phyloP scores from a whole-genome alignment of 805 yeast genomes.

The Komagataella mondaviorum region DNA sequence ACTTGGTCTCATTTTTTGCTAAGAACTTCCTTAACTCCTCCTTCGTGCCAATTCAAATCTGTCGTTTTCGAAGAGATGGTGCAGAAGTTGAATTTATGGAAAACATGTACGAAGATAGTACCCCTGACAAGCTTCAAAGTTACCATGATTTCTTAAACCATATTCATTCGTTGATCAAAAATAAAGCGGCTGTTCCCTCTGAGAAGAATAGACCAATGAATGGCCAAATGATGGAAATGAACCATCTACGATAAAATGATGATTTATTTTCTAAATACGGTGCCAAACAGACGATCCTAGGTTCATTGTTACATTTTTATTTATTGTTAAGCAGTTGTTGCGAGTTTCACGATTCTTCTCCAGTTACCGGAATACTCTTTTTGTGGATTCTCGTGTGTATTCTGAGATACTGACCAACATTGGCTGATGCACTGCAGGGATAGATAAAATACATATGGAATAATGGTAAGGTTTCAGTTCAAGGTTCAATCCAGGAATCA shows the following conservation, averaged over 20 bases:
- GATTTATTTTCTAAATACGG: too few relatives aligned
- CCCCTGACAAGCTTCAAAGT: conserved; percentile 35
- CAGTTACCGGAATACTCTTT: too few relatives aligned
- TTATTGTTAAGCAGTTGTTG: too few relatives aligned
- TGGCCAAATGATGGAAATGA: conserved; percentile 5
- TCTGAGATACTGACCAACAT: too few relatives aligned
- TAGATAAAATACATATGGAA: too few relatives aligned
- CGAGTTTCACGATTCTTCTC: too few relatives aligned
- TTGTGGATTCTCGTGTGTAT: too few relatives aligned
- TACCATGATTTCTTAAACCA: conserved; percentile 56
- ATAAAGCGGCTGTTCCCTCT: conserved; percentile 20
- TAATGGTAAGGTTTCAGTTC: too few relatives aligned
- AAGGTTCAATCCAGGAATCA: too few relatives aligned
- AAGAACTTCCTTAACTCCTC: conserved; percentile 21
- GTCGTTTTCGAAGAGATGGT: conserved; percentile 54
- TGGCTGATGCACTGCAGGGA: too few relatives aligned
- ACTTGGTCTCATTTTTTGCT: conserved; percentile 43
- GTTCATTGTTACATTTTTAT: too few relatives aligned
- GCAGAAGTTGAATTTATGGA: conserved; percentile 42
- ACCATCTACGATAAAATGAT: conserved; percentile 5
- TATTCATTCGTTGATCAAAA: conserved; percentile 52
- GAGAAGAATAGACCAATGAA: background rate
- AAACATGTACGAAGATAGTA: conserved; percentile 62
- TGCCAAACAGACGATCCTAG: too few relatives aligned
- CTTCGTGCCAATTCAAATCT: conserved; percentile 38